These are phyloP conservation scores for Beauveria scarabaeidicola DNA, from an alignment of 2,329 filamentous ascomycete genomes.

Conservation along the genomic window DNA sequence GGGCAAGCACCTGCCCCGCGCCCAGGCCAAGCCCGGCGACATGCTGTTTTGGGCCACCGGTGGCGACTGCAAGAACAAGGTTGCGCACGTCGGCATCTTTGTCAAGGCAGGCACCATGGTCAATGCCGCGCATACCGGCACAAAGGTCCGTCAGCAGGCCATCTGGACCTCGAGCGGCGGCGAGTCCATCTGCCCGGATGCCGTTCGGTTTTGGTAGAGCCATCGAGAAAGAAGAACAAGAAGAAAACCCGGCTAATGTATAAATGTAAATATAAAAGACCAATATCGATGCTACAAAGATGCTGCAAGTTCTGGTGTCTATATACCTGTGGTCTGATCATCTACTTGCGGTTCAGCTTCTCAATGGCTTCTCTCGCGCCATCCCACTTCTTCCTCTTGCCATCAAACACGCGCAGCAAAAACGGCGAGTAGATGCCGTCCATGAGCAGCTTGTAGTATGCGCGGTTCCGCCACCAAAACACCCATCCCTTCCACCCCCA, in stretches of 20 bases:
- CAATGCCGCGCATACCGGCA: constrained; percentile 15
- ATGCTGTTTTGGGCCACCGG: constrained; percentile 15
- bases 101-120: constrained; percentile 13
- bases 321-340: not conserved
- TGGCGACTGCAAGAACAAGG: constrained; percentile 14
- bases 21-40: constrained; percentile 14
- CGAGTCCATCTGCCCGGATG: constrained; percentile 14
- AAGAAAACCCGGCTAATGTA: not conserved
- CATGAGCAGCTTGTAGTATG: constrained; percentile 29
- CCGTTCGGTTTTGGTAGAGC: constrained; percentile 16
- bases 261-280: not conserved
- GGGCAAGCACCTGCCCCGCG: constrained; percentile 14
- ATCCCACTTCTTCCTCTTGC: constrained; percentile 30
- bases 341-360: constrained; percentile 18
- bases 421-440: constrained; percentile 33
- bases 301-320: not conserved
- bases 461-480: constrained; percentile 32
- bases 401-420: constrained; percentile 32
- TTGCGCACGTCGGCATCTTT: constrained; percentile 15
- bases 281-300: not conserved
- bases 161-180: constrained; percentile 15
- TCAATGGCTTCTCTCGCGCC: constrained; percentile 29
- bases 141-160: constrained; percentile 14
- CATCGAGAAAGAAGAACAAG: not conserved
- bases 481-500: constrained; percentile 32